Evolutionary conservation across 441 rosid genomes (phyloP), one percentile per base, ranked within the genome.

Genomic region (Bruguiera hainesii): DNA sequence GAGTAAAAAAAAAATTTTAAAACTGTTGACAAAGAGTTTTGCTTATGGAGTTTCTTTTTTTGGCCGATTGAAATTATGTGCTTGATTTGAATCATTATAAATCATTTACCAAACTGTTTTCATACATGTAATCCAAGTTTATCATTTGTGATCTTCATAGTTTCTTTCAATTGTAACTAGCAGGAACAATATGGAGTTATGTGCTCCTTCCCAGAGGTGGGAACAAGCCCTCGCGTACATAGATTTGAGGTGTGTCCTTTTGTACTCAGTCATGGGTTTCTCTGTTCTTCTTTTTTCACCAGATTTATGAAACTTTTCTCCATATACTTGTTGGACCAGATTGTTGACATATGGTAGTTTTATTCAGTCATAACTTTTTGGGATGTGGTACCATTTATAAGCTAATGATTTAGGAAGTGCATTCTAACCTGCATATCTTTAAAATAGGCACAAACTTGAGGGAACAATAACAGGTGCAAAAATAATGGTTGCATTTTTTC

Each of bases 141-240:
- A 8, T 26, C 58, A 55, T 55, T 66, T 6, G 25, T 66, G 66
- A 15, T 35, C 5, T 21, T 35, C 6, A 18, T 59, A 35, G 35
- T 42, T 65, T 49, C 42, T 67, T 59, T 65, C 39, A 49, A 59
- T 69, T 67, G 63, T 74, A 53, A 71, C 76, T 25, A 63, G 78
- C 87, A 96, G 98, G 91, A 85, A 37, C 90, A 84, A 51, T 88
- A 84, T 79, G 89, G 91, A 65, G 77, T 90, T 51, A 73, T 73
- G 51, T 84, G 80, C 75, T 82, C 86, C 56, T 75, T 71, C 60
- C 78, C 74, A 13, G 87, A 78, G 66, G 77, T 74, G 74, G 89
- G 85, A 72, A 74, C 83, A 72, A 87, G 81, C 77, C 87, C 87
- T 57, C 86, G 78, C 69, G 60, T 76, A 60, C 88, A 88, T 78